Conservation (phyloP, 2,329 filamentous ascomycete genomes). For the Phialophora macrospora region DNA sequence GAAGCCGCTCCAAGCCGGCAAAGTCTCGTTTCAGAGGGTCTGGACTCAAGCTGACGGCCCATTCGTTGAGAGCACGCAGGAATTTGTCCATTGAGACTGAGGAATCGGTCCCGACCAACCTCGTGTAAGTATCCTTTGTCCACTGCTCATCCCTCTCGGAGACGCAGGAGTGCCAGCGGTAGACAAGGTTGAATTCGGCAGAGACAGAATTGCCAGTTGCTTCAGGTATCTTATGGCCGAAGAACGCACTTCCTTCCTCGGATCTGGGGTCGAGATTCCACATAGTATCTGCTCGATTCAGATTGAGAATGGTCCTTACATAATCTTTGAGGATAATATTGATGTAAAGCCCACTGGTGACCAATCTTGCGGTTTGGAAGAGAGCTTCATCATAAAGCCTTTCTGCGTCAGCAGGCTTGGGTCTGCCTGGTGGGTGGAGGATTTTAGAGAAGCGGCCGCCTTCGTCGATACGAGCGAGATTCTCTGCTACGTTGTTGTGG, state of each 20-base stretch:
- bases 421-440: conserved; percentile 25
- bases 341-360: conserved; percentile 61
- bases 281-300: conserved; percentile 62
- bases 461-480: conserved; percentile 70
- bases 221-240: conserved; percentile 55
- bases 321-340: conserved; percentile 65
- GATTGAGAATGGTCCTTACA: conserved; percentile 64
- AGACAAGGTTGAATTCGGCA: conserved; percentile 71
- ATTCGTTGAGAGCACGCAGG: conserved; percentile 46
- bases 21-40: conserved; percentile 58
- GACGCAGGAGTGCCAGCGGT: conserved; percentile 68
- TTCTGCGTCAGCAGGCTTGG: conserved; percentile 46
- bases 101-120: conserved; percentile 52
- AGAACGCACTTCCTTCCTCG: conserved; percentile 58
- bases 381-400: conserved; percentile 57
- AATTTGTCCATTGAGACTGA: conserved; percentile 48
- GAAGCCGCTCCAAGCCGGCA: conserved; percentile 54
- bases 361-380: conserved; percentile 62
- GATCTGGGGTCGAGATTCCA: conserved; percentile 69
- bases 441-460: conserved; percentile 58
- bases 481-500: conserved; percentile 70
- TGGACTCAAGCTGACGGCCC: conserved; percentile 48
- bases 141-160: conserved; percentile 66
- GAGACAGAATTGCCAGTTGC: conserved; percentile 70
- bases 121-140: conserved; percentile 61